phyloP scores from a whole-genome alignment of 257 asterid genomes.

The Henckelia pumila region DNA sequence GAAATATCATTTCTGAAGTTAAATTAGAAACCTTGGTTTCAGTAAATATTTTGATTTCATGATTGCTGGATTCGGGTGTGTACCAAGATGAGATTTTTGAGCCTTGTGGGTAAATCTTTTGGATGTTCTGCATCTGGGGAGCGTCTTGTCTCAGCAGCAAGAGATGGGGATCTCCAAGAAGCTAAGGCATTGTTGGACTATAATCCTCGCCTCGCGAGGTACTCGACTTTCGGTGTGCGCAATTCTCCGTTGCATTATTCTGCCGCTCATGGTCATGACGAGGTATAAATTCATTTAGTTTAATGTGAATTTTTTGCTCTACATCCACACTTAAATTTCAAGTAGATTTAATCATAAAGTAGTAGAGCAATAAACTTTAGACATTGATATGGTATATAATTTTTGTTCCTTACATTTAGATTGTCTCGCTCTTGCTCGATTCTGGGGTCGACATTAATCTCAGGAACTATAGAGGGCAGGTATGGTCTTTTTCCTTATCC shows the following conservation, averaged over 20 bases:
- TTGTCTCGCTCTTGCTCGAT: slow-evolving; percentile 71
- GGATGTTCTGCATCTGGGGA: slow-evolving; percentile 96
- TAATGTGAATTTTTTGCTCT: not conserved
- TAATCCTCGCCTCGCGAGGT: slow-evolving; percentile 79
- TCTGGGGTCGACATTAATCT: slow-evolving; percentile 88
- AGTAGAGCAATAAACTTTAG: slow-evolving; percentile 9
- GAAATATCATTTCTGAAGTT: slow-evolving; percentile 12
- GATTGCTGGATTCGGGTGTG: slow-evolving; percentile 24
- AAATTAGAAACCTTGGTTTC: slow-evolving; percentile 21
- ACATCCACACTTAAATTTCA: slow-evolving; percentile 1
- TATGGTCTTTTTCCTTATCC: slow-evolving; percentile 18
- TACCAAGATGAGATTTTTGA: slow-evolving; percentile 60
- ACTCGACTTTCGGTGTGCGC: slow-evolving; percentile 84
- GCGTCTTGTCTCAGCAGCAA: slow-evolving; percentile 85
- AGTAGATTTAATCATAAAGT: slow-evolving; percentile 8
- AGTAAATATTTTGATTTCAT: slow-evolving; percentile 2
- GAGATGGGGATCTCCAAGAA: slow-evolving; percentile 93
- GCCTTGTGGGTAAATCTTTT: slow-evolving; percentile 81
- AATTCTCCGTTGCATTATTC: slow-evolving; percentile 91
- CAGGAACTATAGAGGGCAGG: slow-evolving; percentile 90
- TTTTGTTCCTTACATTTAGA: slow-evolving; percentile 38
- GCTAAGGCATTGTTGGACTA: slow-evolving; percentile 88
- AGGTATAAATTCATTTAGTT: slow-evolving; percentile 41
- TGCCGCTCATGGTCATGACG: slow-evolving; percentile 92
- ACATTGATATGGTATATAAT: slow-evolving; percentile 19